Evolutionary conservation across 371 early-diverging fungal species (phyloP).

Genomic region (Synchytrium microbalum): DNA sequence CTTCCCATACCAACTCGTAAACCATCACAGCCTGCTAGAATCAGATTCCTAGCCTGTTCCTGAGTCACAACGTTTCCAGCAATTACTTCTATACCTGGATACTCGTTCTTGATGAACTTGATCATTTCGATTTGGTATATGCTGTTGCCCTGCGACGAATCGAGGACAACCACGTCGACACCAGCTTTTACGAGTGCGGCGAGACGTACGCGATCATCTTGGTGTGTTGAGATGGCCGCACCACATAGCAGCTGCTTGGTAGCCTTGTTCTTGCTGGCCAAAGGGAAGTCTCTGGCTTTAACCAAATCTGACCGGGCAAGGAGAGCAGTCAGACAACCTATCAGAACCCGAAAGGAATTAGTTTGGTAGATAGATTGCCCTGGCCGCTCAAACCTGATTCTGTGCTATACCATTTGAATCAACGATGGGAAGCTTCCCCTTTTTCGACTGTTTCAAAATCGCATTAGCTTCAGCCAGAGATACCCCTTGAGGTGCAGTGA

Average conservation of each 20-base stretch:
- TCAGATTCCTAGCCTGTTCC: slow-evolving; percentile 87
- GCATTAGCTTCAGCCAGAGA: slow-evolving; percentile 84
- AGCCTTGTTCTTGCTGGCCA: slow-evolving; percentile 71
- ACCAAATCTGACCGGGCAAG: slow-evolving; percentile 89
- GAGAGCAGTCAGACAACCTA: slow-evolving; percentile 80
- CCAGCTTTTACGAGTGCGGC: slow-evolving; percentile 83
- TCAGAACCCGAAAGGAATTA: no score
- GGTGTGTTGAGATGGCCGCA: slow-evolving; percentile 90
- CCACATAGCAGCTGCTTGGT: slow-evolving; percentile 89
- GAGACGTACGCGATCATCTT: slow-evolving; percentile 79
- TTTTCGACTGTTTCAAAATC: slow-evolving; percentile 79
- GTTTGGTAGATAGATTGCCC: no score
- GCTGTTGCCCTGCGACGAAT: slow-evolving; percentile 93
- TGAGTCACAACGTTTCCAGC: slow-evolving; percentile 96
- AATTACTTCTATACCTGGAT: slow-evolving; percentile 71
- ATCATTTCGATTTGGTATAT: slow-evolving; percentile 90
- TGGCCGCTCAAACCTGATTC: no score
- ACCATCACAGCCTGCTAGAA: slow-evolving; percentile 92
- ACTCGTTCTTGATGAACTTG: slow-evolving; percentile 76
- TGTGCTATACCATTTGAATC: no score
- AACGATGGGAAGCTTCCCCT: slow-evolving; percentile 95
- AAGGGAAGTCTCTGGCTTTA: slow-evolving; percentile 91
- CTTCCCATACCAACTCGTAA: slow-evolving; percentile 95
- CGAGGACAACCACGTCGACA: slow-evolving; percentile 87
- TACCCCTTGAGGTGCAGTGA: slow-evolving; percentile 76